Evolutionary conservation across 345 rosid species (phyloP), one percentile per base, ranked within the genome.

Genomic region (Boechera divaricarpa): DNA sequence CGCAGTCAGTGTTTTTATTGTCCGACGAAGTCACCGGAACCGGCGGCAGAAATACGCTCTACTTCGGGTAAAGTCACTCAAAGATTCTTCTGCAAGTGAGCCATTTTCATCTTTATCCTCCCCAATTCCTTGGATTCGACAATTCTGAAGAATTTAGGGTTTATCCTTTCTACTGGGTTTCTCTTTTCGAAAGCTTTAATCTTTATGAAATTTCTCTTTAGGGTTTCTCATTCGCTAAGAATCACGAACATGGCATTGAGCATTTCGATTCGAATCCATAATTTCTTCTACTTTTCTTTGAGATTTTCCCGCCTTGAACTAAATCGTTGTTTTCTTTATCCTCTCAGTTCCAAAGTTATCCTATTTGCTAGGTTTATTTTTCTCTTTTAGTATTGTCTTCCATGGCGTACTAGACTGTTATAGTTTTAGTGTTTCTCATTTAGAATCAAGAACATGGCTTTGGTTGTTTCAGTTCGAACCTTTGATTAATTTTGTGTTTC

Each of bases 281-380:
- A 26, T 26, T 10, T 26, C 32, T 26, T 12, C 10, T 29, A 12
- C 13, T 55, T 56, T 10, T 56, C 38, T 29, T 56, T 0, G 38
- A 31, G 38, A 13, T 13, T 56, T 56, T 56, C 21, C 61, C 61
- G 61, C 61, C 61, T 56, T 29, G 2, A 28, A 54, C n/a, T 28
- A 56, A 13, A 29, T 56, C 11, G 38, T 56, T 13, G 1, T 56
- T 56, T 6, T 29, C 4, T 28, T 28, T 54, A 54, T 54, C 4
- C 59, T 28, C 36, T 29, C 10, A 55, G 36, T 6, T 53, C 12
- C 57, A 10, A 52, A 18, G 28, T 51, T 18, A 8, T 8, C 24
- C 4, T 8, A 15, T n/a, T 51, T 8, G 21, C 0, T 21, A 21
- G n/a, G 32, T 53, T 53, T 9, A 24, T 51, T 6, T 26, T 26